Evolutionary conservation across 2,329 filamentous ascomycete species (phyloP).

Genomic region (Aspergillus sp.): DNA sequence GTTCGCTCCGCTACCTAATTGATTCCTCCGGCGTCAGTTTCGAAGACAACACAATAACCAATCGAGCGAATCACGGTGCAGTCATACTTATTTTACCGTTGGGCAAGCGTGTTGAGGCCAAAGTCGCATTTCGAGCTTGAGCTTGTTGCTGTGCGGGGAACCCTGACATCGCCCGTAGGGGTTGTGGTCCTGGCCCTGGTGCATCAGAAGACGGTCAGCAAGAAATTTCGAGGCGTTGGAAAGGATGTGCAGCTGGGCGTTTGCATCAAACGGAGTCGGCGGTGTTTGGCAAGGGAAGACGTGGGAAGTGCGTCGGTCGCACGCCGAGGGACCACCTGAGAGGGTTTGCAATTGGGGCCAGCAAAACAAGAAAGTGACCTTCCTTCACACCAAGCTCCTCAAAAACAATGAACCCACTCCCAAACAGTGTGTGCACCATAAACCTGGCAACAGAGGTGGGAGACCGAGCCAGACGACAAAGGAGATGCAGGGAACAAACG

Average conservation of each 20-base stretch:
- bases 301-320: constrained; percentile 22
- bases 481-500: constrained; percentile 23
- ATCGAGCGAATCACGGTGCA: not conserved
- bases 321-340: constrained; percentile 19
- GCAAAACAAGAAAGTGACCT: not conserved
- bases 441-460: constrained; percentile 1
- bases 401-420: not conserved
- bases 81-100: constrained; percentile 56
- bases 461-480: constrained; percentile 15
- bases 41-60: constrained; percentile 3
- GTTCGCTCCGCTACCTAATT: constrained; percentile 53
- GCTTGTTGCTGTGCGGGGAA: constrained; percentile 54
- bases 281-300: constrained; percentile 2
- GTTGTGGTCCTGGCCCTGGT: constrained; percentile 51
- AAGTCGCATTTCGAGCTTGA: constrained; percentile 47
- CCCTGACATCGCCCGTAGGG: constrained; percentile 53
- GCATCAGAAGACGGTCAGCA: constrained; percentile 15
- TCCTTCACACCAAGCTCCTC: constrained; percentile 6
- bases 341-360: constrained; percentile 23
- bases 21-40: constrained; percentile 23
- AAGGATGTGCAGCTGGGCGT: constrained; percentile 3
- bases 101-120: constrained; percentile 51
- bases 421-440: constrained; percentile 2
- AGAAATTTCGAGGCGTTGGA: not conserved
- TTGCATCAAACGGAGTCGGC: constrained; percentile 1